Evolutionary conservation across 345 rosid genomes (phyloP).

Genomic region (Alliaria petiolata): DNA sequence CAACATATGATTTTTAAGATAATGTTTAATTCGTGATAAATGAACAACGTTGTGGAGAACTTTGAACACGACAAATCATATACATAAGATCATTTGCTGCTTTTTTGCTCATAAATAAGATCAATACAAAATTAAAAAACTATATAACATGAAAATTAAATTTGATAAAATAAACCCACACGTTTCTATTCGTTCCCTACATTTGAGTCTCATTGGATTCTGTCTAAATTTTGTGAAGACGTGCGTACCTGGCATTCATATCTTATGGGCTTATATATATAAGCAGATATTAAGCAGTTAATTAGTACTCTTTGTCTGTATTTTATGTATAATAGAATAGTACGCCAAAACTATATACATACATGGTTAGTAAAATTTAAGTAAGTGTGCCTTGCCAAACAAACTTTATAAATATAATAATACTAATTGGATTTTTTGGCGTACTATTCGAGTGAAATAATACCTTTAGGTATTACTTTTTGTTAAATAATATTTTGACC

Average conservation of each 20-base stretch:
- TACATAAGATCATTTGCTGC: too few relatives aligned
- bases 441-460: too few relatives aligned
- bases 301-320: not conserved
- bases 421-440: too few relatives aligned
- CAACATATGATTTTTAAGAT: too few relatives aligned
- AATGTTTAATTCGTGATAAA: too few relatives aligned
- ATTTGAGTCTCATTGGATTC: not conserved
- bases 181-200: not conserved
- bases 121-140: not conserved
- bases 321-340: not conserved
- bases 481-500: not conserved
- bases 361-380: too few relatives aligned
- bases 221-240: constrained; percentile 10
- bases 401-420: too few relatives aligned
- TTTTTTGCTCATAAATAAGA: not conserved
- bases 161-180: not conserved
- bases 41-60: too few relatives aligned
- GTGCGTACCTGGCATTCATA: not conserved
- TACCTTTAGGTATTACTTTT: not conserved
- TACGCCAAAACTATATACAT: too few relatives aligned
- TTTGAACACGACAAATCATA: too few relatives aligned
- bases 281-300: not conserved
- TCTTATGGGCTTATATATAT: not conserved
- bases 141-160: not conserved
- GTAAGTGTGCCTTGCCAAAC: too few relatives aligned